Conservation (phyloP, 768 basidiomycete species). For the Mrakia gelida region DNA sequence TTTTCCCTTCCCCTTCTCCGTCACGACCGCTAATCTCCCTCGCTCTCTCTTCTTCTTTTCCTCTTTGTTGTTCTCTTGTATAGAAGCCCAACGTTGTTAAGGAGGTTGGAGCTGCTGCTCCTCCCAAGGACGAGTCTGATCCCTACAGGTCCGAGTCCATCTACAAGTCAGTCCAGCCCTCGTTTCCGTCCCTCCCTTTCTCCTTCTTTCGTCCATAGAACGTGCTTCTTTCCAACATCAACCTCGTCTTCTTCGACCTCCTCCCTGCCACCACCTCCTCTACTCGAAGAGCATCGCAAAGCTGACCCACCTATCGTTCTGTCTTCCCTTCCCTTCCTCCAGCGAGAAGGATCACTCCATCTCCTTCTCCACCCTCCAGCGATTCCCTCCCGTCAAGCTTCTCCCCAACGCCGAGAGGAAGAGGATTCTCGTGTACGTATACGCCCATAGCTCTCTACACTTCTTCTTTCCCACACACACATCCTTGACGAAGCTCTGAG, state of each 20-base stretch:
- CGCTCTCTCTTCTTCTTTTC: neutral
- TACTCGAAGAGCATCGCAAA: neutral
- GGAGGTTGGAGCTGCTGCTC: slow-evolving; percentile 3
- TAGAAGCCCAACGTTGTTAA: slow-evolving; percentile 18
- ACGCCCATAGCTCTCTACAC: too few relatives aligned
- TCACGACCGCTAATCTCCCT: neutral
- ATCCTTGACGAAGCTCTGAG: neutral
- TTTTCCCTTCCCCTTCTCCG: neutral
- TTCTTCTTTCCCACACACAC: too few relatives aligned
- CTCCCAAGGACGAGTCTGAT: slow-evolving; percentile 36
- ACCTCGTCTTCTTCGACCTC: neutral
- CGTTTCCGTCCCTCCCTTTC: neutral
- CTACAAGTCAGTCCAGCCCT: slow-evolving; percentile 50
- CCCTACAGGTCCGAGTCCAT: slow-evolving; percentile 77
- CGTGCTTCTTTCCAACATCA: neutral
- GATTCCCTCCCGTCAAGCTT: slow-evolving; percentile 88
- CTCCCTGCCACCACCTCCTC: neutral
- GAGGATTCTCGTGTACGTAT: slow-evolving; percentile 61
- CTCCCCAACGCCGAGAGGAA: slow-evolving; percentile 73
- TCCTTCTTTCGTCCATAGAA: neutral
- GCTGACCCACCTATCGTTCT: neutral
- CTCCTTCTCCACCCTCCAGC: slow-evolving; percentile 84
- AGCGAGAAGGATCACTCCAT: slow-evolving; percentile 67
- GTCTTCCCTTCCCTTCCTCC: slow-evolving; percentile 17
- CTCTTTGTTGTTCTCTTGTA: neutral